Evolutionary conservation across 2,329 filamentous ascomycete genomes (phyloP).

Genomic region (Lasiodiplodia citricola): DNA sequence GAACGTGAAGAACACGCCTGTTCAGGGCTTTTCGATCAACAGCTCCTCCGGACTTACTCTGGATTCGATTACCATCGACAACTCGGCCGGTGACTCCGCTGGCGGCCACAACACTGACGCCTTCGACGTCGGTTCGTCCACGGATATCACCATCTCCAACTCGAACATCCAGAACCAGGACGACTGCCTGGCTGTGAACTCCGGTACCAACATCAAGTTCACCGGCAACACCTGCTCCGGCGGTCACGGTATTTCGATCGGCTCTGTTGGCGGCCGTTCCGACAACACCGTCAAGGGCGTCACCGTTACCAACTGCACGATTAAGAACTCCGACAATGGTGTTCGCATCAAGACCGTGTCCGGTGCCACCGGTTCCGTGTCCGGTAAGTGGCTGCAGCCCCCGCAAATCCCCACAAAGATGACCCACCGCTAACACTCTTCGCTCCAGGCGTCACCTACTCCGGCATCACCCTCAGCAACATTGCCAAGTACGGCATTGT

Average conservation of each 20-base stretch:
- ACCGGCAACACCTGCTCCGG: slow-evolving; percentile 53
- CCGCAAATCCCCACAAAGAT: too few species aligned
- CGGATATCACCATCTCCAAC: slow-evolving; percentile 56
- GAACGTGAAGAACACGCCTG: slow-evolving; percentile 55
- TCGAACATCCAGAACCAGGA: slow-evolving; percentile 64
- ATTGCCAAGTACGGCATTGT: slow-evolving; percentile 51
- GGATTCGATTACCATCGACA: slow-evolving; percentile 61
- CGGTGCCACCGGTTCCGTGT: slow-evolving; percentile 53
- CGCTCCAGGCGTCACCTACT: slow-evolving; percentile 38
- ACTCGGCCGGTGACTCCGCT: slow-evolving; percentile 57
- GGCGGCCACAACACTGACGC: slow-evolving; percentile 60
- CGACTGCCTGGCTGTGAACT: slow-evolving; percentile 65
- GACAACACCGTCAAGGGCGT: slow-evolving; percentile 62
- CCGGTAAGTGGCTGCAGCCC: background rate
- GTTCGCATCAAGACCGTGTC: slow-evolving; percentile 64
- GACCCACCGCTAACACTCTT: background rate
- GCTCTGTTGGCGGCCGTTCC: slow-evolving; percentile 61
- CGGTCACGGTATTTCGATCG: slow-evolving; percentile 65
- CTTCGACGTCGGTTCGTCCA: slow-evolving; percentile 61
- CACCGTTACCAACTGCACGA: slow-evolving; percentile 54
- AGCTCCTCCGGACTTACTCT: slow-evolving; percentile 52
- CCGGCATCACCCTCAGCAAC: slow-evolving; percentile 45
- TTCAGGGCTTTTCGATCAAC: slow-evolving; percentile 59
- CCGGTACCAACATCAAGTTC: slow-evolving; percentile 52
- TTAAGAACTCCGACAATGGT: slow-evolving; percentile 61